Evolutionary conservation across 306 rosid genomes (phyloP).

Genomic region (Crataegus laevigata): DNA sequence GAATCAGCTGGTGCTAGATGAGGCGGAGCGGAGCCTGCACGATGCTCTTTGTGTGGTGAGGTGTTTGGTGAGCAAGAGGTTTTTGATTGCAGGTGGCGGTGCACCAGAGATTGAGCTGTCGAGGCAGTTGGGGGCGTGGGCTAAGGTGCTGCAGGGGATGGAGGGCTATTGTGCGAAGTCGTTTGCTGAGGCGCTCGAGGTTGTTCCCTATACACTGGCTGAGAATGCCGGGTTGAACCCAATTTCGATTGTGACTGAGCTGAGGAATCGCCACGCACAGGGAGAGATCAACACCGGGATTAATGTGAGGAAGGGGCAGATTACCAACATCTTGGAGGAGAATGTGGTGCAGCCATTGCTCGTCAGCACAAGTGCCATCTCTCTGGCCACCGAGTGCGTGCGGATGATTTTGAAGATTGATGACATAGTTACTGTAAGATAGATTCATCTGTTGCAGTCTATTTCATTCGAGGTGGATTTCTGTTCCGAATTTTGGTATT

Average conservation of each 20-base stretch:
- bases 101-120: slow-evolving; percentile 98
- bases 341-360: slow-evolving; percentile 99
- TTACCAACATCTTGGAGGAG: slow-evolving; percentile 96
- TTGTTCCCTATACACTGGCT: slow-evolving; percentile 85
- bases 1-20: slow-evolving; percentile 73
- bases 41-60: slow-evolving; percentile 96
- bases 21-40: slow-evolving; percentile 91
- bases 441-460: slow-evolving; percentile 3
- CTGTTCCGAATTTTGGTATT: slow-evolving; percentile 22
- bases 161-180: slow-evolving; percentile 85
- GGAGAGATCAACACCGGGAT: slow-evolving; percentile 94
- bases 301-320: slow-evolving; percentile 99
- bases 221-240: slow-evolving; percentile 98
- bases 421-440: slow-evolving; percentile 95
- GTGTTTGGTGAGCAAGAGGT: slow-evolving; percentile 84
- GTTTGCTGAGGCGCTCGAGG: slow-evolving; percentile 97
- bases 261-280: slow-evolving; percentile 91
- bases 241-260: slow-evolving; percentile 85
- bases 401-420: slow-evolving; percentile 99
- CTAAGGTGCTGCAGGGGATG: slow-evolving; percentile 96
- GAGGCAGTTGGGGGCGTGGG: slow-evolving; percentile 97
- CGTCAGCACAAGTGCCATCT: slow-evolving; percentile 91
- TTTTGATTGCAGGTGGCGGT: slow-evolving; percentile 94
- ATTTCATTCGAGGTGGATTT: neutral
- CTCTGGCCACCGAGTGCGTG: slow-evolving; percentile 92